Conservation (phyloP, 2,329 filamentous ascomycete genomes). For the Bipolaris bicolor region DNA sequence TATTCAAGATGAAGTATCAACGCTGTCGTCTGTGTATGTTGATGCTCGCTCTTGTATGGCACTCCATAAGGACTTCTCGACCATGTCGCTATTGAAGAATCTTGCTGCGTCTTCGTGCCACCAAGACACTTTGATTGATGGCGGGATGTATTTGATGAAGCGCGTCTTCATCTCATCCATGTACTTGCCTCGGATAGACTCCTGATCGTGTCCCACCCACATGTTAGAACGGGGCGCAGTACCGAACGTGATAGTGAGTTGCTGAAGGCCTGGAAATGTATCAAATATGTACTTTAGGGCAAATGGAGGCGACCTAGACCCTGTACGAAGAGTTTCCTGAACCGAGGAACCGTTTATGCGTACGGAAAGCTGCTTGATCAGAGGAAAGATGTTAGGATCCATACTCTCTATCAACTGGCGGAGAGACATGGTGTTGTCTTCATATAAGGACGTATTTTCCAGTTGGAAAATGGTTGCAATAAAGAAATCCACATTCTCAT, state of each 20-base stretch:
- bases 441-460: neutral
- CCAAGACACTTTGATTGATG: conserved; percentile 9
- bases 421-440: neutral
- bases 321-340: neutral
- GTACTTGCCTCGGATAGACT: neutral
- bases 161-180: neutral
- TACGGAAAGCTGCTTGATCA: conserved; percentile 23
- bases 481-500: conserved; percentile 20
- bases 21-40: too few relatives aligned
- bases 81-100: conserved; percentile 3
- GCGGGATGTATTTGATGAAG: conserved; percentile 7
- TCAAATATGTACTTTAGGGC: neutral
- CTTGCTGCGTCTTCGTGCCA: neutral
- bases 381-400: conserved; percentile 7
- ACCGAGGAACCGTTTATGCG: conserved; percentile 7
- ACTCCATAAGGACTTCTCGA: conserved; percentile 8
- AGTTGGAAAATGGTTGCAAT: conserved; percentile 8
- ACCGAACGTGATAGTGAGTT: neutral
- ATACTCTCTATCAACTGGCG: conserved; percentile 17
- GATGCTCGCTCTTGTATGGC: conserved; percentile 7
- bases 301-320: neutral
- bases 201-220: neutral
- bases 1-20: too few relatives aligned
- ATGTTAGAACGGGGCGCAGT: neutral
- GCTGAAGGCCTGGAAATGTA: neutral